These are phyloP conservation scores for Solanum etuberosum DNA, from an alignment of 257 asterid species.

Conservation along the genomic window DNA sequence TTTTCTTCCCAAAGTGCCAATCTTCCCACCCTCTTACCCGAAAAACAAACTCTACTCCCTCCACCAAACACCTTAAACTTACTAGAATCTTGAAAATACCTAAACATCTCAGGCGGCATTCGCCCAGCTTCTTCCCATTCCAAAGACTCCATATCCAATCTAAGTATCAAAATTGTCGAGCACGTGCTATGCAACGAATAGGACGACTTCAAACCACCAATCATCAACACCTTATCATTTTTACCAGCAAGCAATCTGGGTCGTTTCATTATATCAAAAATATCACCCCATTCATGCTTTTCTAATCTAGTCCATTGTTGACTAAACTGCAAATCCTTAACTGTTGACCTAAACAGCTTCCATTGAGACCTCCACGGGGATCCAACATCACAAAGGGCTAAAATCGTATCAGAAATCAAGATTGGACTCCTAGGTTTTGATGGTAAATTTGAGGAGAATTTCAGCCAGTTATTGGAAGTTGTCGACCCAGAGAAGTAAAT, in stretches of 20 bases:
- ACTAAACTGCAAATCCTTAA: slow-evolving; percentile 27
- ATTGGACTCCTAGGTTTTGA: slow-evolving; percentile 91
- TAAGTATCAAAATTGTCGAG: slow-evolving; percentile 72
- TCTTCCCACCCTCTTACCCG: slow-evolving; percentile 79
- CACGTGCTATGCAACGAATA: slow-evolving; percentile 66
- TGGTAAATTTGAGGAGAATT: slow-evolving; percentile 76
- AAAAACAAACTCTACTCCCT: slow-evolving; percentile 70
- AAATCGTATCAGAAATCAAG: slow-evolving; percentile 46
- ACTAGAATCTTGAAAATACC: slow-evolving; percentile 67
- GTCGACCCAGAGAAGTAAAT: slow-evolving; percentile 42
- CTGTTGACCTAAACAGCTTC: slow-evolving; percentile 65
- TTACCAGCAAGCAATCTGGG: slow-evolving; percentile 70
- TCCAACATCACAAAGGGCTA: slow-evolving; percentile 78
- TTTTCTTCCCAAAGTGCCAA: slow-evolving; percentile 78
- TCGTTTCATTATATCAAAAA: slow-evolving; percentile 68
- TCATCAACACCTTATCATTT: slow-evolving; percentile 56
- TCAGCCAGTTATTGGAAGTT: slow-evolving; percentile 48
- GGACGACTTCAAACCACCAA: slow-evolving; percentile 75
- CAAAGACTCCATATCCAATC: slow-evolving; percentile 75
- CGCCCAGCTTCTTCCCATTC: slow-evolving; percentile 96
- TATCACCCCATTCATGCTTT: slow-evolving; percentile 84
- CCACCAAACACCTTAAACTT: slow-evolving; percentile 98
- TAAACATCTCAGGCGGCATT: slow-evolving; percentile 84
- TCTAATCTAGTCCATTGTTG: slow-evolving; percentile 79
- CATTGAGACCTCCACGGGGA: slow-evolving; percentile 97